These are phyloP conservation scores for Suillus sp. DNA, from an alignment of 768 basidiomycete genomes.

Conservation along the genomic window DNA sequence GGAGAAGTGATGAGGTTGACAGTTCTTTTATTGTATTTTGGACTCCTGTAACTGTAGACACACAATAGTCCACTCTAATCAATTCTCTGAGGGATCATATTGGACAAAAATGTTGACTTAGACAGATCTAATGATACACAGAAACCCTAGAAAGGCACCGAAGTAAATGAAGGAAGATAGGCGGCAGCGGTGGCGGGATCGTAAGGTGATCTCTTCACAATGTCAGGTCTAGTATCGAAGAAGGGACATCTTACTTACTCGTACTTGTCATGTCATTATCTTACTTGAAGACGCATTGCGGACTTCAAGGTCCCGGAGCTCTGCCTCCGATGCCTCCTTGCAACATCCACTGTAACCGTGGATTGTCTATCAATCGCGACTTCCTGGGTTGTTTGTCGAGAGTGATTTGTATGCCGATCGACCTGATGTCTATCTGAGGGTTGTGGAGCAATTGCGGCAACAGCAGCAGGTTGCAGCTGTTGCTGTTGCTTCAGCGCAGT, in stretches of 20 bases:
- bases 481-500: slow-evolving; percentile 29
- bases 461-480: slow-evolving; percentile 13
- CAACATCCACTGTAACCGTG: slow-evolving; percentile 30
- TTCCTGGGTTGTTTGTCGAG: slow-evolving; percentile 27
- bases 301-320: slow-evolving; percentile 39
- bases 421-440: slow-evolving; percentile 24
- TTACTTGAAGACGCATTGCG: slow-evolving; percentile 36
- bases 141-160: neutral
- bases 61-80: too few species aligned
- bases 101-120: too few species aligned
- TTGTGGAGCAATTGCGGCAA: slow-evolving; percentile 24
- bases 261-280: slow-evolving; percentile 27
- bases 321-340: slow-evolving; percentile 33
- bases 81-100: too few species aligned
- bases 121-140: slow-evolving; percentile 15
- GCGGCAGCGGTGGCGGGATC: neutral
- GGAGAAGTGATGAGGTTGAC: too few species aligned
- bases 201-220: neutral
- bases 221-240: slow-evolving; percentile 4
- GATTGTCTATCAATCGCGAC: slow-evolving; percentile 33
- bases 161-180: neutral
- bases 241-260: neutral
- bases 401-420: slow-evolving; percentile 34
- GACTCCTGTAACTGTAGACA: too few species aligned
- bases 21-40: too few species aligned